Conservation (phyloP, 768 basidiomycete genomes). For the Cystobasidium tubakii region DNA sequence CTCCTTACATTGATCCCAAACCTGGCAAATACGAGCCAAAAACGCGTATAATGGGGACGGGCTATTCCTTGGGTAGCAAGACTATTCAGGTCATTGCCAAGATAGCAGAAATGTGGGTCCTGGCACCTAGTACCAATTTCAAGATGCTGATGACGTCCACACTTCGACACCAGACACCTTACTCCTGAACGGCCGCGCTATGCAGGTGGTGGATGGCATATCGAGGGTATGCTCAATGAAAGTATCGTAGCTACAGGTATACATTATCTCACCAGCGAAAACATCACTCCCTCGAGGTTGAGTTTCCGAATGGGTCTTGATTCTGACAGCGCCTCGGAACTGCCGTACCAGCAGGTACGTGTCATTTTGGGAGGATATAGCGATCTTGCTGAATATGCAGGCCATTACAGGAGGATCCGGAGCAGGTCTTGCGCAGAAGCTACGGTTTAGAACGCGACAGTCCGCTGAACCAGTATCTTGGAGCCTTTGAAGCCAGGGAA, state of each 20-base stretch:
- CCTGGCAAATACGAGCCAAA: neutral
- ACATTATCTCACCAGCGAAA: conserved; percentile 45
- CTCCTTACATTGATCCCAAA: conserved; percentile 8
- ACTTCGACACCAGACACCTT: conserved; percentile 41
- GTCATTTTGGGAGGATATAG: too few relatives aligned
- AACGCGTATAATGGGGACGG: neutral
- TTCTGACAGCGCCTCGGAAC: neutral
- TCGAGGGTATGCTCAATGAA: conserved; percentile 51
- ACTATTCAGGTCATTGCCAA: conserved; percentile 49
- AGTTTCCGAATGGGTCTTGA: conserved; percentile 47
- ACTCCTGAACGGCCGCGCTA: conserved; percentile 54
- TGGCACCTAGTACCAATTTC: neutral
- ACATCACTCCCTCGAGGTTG: conserved; percentile 49
- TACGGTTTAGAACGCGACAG: conserved; percentile 1
- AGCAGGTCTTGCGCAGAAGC: neutral
- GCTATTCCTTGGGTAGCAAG: neutral
- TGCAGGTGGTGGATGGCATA: conserved; percentile 53
- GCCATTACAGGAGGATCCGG: conserved; percentile 14
- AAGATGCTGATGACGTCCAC: neutral
- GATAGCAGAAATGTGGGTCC: conserved; percentile 46
- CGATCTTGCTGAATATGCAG: too few relatives aligned
- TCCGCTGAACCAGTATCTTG: conserved; percentile 38
- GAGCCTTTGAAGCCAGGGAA: conserved; percentile 49
- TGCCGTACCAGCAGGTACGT: conserved; percentile 11
- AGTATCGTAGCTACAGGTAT: conserved; percentile 45